phyloP scores from a whole-genome alignment of 176 grass and related monocot species.

The Secale cereale region DNA sequence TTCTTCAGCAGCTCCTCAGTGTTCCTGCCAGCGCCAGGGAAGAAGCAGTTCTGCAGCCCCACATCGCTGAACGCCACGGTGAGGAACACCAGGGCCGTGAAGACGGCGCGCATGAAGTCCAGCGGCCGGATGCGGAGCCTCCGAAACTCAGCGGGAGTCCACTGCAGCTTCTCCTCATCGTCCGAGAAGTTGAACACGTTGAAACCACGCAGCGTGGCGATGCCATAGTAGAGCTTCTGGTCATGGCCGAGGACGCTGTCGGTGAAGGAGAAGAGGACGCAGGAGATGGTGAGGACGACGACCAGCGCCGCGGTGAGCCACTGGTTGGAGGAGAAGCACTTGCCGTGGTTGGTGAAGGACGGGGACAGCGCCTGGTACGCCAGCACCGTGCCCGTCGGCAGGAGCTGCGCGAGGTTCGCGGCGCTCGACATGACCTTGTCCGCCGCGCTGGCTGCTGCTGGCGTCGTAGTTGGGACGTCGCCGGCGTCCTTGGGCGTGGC shows the following conservation, averaged over 20 bases:
- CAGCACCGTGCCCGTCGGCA: background rate
- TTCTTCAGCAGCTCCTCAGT: background rate
- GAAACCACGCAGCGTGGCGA: background rate
- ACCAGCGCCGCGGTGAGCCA: background rate
- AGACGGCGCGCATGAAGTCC: background rate
- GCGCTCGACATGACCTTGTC: background rate
- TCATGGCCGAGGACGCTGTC: background rate
- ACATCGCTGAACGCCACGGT: background rate
- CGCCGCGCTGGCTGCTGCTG: background rate
- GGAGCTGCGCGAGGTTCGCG: background rate
- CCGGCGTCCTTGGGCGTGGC: background rate
- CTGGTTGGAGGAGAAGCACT: background rate
- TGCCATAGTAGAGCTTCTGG: background rate
- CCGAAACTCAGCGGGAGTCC: background rate
- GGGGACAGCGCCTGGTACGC: background rate
- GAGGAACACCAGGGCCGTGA: background rate
- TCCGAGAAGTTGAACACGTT: background rate
- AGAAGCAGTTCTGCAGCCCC: background rate
- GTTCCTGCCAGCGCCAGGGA: background rate
- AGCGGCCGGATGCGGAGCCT: background rate
- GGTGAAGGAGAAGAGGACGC: background rate
- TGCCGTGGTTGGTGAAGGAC: background rate
- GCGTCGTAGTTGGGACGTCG: background rate
- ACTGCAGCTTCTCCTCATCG: background rate
- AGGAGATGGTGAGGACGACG: background rate